These are phyloP conservation scores for Thuidium tamariscinum DNA, from an alignment of 225 moss, liverwort and hornwort species.

Conservation along the genomic window DNA sequence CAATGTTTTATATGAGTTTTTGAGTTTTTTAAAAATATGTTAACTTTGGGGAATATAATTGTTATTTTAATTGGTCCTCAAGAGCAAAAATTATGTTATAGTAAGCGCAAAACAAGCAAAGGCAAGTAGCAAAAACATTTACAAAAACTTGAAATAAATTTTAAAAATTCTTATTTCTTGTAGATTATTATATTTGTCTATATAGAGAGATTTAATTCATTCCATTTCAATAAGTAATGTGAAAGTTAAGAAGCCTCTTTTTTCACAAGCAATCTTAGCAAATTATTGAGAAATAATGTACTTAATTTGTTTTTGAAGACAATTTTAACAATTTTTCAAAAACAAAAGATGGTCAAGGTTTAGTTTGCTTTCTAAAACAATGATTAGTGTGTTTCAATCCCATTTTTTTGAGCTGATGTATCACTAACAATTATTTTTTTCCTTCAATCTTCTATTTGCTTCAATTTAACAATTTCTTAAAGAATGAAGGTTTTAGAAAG, in stretches of 20 bases:
- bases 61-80: background rate
- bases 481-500: background rate
- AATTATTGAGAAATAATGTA: background rate
- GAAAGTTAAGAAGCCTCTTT: background rate
- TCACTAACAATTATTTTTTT: background rate
- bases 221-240: background rate
- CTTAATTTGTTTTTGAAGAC: background rate
- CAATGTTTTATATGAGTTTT: background rate
- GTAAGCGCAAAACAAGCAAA: background rate
- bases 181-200: background rate
- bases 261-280: background rate
- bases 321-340: background rate
- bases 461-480: background rate
- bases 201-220: background rate
- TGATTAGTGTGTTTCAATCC: background rate
- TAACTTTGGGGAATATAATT: background rate
- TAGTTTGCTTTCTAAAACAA: background rate
- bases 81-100: background rate
- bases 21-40: background rate
- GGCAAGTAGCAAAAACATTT: background rate
- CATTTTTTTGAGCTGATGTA: background rate
- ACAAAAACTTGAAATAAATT: background rate
- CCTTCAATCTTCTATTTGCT: background rate
- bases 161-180: no score
- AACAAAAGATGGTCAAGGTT: accelerated